Evolutionary conservation across 2,329 filamentous ascomycete genomes (phyloP).

Genomic region (Colletotrichum sp.): DNA sequence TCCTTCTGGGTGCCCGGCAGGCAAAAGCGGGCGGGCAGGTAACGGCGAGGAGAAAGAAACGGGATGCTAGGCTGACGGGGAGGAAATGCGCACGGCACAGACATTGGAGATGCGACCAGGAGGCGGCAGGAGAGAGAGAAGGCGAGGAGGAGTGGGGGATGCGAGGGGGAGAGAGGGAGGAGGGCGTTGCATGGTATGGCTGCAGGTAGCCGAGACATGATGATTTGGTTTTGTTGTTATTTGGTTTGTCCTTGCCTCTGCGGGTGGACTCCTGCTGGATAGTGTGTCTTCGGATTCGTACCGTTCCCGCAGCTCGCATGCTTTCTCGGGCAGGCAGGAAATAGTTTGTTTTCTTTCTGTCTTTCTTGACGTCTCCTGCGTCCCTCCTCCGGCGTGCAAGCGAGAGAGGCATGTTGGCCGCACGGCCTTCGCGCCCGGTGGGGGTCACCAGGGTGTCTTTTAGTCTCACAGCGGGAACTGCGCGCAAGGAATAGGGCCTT

Average conservation of each 20-base stretch:
- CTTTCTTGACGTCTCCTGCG: background rate
- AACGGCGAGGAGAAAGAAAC: background rate
- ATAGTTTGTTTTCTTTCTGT: background rate
- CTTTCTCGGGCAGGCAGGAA: background rate
- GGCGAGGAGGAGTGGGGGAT: background rate
- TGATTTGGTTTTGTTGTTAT: background rate
- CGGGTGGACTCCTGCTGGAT: background rate
- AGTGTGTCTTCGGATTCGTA: too few species aligned
- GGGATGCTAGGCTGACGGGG: background rate
- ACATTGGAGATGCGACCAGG: background rate
- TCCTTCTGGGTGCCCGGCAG: background rate
- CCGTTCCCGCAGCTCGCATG: background rate
- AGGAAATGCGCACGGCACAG: background rate
- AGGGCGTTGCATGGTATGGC: background rate
- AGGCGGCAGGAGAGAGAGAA: background rate
- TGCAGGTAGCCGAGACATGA: conserved; percentile 20
- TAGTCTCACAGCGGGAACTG: background rate
- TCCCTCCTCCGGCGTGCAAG: background rate
- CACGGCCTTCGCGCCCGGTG: background rate
- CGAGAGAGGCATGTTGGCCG: background rate
- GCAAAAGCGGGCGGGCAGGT: background rate
- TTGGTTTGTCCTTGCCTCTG: background rate
- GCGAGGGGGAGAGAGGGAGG: background rate
- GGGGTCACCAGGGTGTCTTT: background rate
- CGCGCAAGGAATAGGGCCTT: background rate